These are phyloP conservation scores for Epichloe coenophiala DNA, from an alignment of 2,329 filamentous ascomycete species.

Conservation along the genomic window DNA sequence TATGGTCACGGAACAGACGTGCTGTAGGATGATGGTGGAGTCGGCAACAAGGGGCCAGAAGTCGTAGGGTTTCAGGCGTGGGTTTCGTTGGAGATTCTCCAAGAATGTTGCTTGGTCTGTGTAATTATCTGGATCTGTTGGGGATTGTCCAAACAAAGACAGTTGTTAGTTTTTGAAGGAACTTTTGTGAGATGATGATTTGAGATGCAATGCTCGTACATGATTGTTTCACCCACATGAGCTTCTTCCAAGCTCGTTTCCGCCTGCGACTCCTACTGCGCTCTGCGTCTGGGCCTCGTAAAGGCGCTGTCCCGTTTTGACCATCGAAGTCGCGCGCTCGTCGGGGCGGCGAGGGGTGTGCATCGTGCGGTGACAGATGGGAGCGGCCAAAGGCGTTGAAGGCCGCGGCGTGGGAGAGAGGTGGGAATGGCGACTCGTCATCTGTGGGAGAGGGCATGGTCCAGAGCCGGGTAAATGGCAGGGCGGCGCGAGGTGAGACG, in stretches of 20 bases:
- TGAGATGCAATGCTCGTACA: conserved; percentile 37
- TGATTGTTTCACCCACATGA: conserved; percentile 95
- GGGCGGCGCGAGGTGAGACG: not conserved
- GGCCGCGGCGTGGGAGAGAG: conserved; percentile 16
- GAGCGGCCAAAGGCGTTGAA: conserved; percentile 38
- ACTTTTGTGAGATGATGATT: not conserved
- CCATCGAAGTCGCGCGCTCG: conserved; percentile 18
- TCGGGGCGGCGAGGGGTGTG: conserved; percentile 56
- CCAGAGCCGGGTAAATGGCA: not conserved
- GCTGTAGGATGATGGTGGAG: conserved; percentile 91
- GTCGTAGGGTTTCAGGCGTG: conserved; percentile 84
- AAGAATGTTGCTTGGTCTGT: conserved; percentile 95
- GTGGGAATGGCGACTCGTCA: conserved; percentile 24
- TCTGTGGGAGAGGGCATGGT: conserved; percentile 25
- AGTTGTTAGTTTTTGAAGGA: not conserved
- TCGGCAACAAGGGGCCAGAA: conserved; percentile 96
- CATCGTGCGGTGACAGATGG: conserved; percentile 73
- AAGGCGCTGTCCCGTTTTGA: conserved; percentile 22
- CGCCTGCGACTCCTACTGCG: conserved; percentile 53
- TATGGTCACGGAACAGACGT: conserved; percentile 87
- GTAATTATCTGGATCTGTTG: conserved; percentile 87
- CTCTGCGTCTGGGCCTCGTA: conserved; percentile 35
- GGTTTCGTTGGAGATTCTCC: conserved; percentile 89
- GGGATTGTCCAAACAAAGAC: not conserved
- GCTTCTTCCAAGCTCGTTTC: conserved; percentile 78